Base-by-base conservation (phyloP, 2,329 filamentous ascomycete genomes). In the Leptographium wingfieldii region DNA sequence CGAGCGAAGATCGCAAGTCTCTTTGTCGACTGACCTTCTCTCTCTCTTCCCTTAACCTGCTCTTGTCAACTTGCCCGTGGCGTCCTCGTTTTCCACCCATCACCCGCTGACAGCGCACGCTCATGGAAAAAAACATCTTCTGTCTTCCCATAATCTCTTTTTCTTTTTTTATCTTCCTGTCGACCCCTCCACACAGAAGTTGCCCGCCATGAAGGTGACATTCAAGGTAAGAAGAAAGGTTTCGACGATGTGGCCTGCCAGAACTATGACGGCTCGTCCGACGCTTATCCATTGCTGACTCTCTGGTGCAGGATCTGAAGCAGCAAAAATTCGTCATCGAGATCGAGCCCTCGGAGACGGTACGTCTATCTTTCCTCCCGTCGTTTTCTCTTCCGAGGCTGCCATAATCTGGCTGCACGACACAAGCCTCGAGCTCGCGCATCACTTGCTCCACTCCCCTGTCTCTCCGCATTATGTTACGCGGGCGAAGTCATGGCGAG, bases 241-340 rank as follows among this genome's bases (percentile, higher is more conserved):
- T 46, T 3, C 43, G 16, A 19, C 38, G 43, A 46, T 53, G 12
- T 11, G 29, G 56, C 22, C 43, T n/a, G 14, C 48, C 31, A 29
- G 6, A 12, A 25, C 35, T n/a, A 25, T 22, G 9, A 22, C 7
- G 31, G 31, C n/a, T 4, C 27, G 5, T 19, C 31, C 35, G 49
- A 14, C 19, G 19, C 19, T 3, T 19, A n/a, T 46, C 3, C 49
- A 31, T 31, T 40, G 27, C 25, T 12, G 11, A 14, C 27, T 6
- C n/a, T 48, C 27, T 57, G 63, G 59, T n/a, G 40, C 68, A 96
- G 92, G 94, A 99, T 79, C 82, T 99, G 70, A 97, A 96, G 81
- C 94, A 97, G 76, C 89, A 96, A 74, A 96, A 96, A 80, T 99
- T 99, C 77, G 85, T 86, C 70, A 88, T 99, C 79, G 92, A 97